These are phyloP conservation scores for Apiotrichum sp. DNA, from an alignment of 1,284 basidiomycete genomes.

Conservation along the genomic window DNA sequence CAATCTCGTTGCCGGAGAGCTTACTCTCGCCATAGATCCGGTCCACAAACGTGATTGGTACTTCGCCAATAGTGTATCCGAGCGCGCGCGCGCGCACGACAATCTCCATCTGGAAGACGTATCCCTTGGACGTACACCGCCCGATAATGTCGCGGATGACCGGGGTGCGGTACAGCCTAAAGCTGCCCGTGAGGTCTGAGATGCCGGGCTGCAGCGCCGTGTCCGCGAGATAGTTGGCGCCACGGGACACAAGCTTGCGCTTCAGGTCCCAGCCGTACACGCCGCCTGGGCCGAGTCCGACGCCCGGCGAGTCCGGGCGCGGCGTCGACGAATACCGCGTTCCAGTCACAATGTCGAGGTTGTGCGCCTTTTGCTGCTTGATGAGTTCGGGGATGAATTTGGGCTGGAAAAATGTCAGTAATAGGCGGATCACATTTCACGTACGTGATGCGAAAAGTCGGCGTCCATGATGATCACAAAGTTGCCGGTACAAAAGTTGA, in stretches of 20 bases:
- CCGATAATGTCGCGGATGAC: conserved; percentile 76
- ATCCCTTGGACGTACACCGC: conserved; percentile 75
- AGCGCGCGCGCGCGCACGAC: conserved; percentile 78
- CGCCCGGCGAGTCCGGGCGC: conserved; percentile 35
- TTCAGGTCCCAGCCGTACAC: conserved; percentile 86
- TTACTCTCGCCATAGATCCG: conserved; percentile 88
- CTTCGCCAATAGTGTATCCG: conserved; percentile 78
- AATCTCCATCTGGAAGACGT: conserved; percentile 97
- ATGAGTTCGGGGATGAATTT: conserved; percentile 88
- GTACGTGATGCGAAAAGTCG: conserved; percentile 87
- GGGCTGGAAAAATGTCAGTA: conserved; percentile 52
- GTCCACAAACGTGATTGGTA: conserved; percentile 90
- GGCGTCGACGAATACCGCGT: conserved; percentile 62
- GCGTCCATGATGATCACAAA: conserved; percentile 97
- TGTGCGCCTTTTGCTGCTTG: conserved; percentile 69
- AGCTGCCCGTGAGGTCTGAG: conserved; percentile 79
- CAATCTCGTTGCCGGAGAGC: conserved; percentile 78
- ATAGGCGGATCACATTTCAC: conserved; percentile 22
- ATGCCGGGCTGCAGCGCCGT: conserved; percentile 75
- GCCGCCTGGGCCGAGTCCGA: conserved; percentile 59
- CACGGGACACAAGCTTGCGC: conserved; percentile 75
- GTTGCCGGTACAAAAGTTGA: conserved; percentile 81
- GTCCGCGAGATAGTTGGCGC: conserved; percentile 78
- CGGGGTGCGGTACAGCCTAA: conserved; percentile 69
- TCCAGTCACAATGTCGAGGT: conserved; percentile 83